phyloP scores from a whole-genome alignment of 1,139 yeast species.

The Pichia sp. region DNA sequence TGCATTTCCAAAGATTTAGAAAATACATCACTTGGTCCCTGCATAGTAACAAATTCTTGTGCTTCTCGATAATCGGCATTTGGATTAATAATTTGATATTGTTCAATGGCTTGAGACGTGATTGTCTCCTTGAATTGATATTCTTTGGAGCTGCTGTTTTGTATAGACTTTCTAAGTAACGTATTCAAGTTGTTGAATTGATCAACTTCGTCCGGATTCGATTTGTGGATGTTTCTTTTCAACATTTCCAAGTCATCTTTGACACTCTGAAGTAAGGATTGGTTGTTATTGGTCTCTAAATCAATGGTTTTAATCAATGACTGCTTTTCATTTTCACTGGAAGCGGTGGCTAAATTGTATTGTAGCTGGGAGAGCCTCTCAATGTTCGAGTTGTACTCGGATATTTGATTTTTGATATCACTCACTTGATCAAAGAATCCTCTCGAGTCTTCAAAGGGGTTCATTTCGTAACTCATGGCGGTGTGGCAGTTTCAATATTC shows the following conservation, averaged over 20 bases:
- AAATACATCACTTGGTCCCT: constrained; percentile 14
- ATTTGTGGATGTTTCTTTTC: constrained; percentile 7
- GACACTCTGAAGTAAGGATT: constrained; percentile 9
- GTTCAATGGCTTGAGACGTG: constrained; percentile 15
- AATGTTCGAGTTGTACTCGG: constrained; percentile 1
- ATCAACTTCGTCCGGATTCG: constrained; percentile 15
- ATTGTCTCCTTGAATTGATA: constrained; percentile 9
- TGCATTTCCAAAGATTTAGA: constrained; percentile 13
- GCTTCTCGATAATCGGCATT: constrained; percentile 14
- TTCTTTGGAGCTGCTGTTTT: constrained; percentile 10
- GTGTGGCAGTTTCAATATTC: no score
- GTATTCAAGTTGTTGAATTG: constrained; percentile 17
- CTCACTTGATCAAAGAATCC: background rate
- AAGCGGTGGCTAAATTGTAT: constrained; percentile 4
- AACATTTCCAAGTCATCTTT: constrained; percentile 11
- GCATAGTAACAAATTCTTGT: constrained; percentile 13
- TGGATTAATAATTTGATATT: constrained; percentile 15
- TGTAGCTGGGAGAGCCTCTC: constrained; percentile 7
- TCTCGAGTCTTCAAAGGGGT: constrained; percentile 5
- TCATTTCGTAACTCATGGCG: background rate
- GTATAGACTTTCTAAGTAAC: constrained; percentile 10
- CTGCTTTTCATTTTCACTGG: constrained; percentile 9
- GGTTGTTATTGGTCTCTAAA: constrained; percentile 5
- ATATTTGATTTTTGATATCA: background rate
- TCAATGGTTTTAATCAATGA: constrained; percentile 4